Evolutionary conservation across 768 basidiomycete species (phyloP).

Genomic region (Suillus weaverae): DNA sequence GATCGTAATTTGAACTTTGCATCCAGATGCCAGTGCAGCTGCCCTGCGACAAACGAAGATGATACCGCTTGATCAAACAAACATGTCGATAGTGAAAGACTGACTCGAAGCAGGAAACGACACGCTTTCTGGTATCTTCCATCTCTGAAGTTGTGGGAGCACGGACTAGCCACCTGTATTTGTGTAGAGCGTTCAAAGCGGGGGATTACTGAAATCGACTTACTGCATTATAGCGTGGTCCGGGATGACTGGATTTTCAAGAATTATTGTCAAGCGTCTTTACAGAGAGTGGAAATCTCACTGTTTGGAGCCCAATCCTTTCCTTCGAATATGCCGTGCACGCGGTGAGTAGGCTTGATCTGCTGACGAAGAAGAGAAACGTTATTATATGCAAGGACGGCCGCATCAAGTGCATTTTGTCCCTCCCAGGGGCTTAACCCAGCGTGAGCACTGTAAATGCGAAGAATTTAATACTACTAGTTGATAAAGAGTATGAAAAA

Average conservation of each 20-base stretch:
- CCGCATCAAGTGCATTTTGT: conserved; percentile 75
- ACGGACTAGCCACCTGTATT: conserved; percentile 61
- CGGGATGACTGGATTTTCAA: conserved; percentile 58
- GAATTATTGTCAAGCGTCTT: not conserved
- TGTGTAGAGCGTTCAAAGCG: not conserved
- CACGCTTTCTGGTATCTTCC: conserved; percentile 51
- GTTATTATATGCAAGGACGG: conserved; percentile 73
- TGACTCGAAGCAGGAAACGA: conserved; percentile 67
- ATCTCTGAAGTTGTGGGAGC: conserved; percentile 62
- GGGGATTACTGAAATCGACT: conserved; percentile 16
- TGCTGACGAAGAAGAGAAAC: conserved; percentile 81
- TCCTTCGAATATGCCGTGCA: conserved; percentile 76
- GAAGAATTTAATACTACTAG: not conserved
- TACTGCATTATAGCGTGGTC: conserved; percentile 71
- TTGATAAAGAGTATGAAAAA: not conserved
- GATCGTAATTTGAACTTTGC: conserved; percentile 44
- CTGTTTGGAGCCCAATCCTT: conserved; percentile 70
- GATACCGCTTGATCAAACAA: not conserved
- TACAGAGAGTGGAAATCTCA: conserved; percentile 30
- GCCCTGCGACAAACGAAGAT: conserved; percentile 39
- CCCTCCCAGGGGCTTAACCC: conserved; percentile 82
- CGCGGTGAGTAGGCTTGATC: conserved; percentile 65
- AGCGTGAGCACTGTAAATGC: conserved; percentile 57
- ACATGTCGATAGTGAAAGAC: conserved; percentile 16
- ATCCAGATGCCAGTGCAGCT: conserved; percentile 61